Conservation (phyloP, 352 stramenopile genomes). For the Phytophthora macrochlamydospora region DNA sequence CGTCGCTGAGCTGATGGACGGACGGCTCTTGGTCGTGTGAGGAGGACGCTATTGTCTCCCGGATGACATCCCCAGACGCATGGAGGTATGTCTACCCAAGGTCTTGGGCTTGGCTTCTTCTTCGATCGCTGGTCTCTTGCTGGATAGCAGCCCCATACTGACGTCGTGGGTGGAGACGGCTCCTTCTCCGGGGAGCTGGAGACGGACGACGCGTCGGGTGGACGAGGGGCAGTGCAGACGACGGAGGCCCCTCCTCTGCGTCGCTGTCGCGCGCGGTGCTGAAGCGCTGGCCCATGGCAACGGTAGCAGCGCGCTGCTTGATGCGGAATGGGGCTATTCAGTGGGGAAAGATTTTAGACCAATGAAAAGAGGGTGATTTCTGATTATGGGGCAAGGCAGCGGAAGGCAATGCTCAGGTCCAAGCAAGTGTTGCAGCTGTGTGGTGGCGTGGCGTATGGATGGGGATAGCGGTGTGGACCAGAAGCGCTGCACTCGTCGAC, state of each 20-base stretch:
- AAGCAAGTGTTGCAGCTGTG: too few species aligned
- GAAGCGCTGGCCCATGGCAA: slow-evolving; percentile 40
- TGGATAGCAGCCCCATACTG: slow-evolving; percentile 3
- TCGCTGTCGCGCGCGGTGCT: slow-evolving; percentile 37
- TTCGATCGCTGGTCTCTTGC: slow-evolving; percentile 11
- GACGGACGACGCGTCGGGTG: slow-evolving; percentile 2
- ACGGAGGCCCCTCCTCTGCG: slow-evolving; percentile 3
- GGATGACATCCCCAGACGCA: slow-evolving; percentile 25
- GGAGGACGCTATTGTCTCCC: slow-evolving; percentile 5
- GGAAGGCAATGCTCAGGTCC: too few species aligned
- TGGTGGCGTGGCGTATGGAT: too few species aligned
- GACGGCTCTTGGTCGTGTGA: slow-evolving; percentile 25
- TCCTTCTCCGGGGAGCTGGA: background rate
- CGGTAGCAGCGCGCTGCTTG: background rate
- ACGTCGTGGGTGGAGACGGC: background rate
- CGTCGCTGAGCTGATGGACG: slow-evolving; percentile 18
- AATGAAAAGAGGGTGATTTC: background rate
- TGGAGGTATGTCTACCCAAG: slow-evolving; percentile 3
- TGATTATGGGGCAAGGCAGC: background rate
- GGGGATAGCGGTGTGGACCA: too few species aligned
- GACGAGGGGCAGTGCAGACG: background rate
- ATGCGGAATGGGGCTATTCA: background rate
- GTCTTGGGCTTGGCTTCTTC: slow-evolving; percentile 4
- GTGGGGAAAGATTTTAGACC: background rate
- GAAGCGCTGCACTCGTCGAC: too few species aligned